Conservation (phyloP, 1,284 basidiomycete species). For the Ustilago xerochloae region DNA sequence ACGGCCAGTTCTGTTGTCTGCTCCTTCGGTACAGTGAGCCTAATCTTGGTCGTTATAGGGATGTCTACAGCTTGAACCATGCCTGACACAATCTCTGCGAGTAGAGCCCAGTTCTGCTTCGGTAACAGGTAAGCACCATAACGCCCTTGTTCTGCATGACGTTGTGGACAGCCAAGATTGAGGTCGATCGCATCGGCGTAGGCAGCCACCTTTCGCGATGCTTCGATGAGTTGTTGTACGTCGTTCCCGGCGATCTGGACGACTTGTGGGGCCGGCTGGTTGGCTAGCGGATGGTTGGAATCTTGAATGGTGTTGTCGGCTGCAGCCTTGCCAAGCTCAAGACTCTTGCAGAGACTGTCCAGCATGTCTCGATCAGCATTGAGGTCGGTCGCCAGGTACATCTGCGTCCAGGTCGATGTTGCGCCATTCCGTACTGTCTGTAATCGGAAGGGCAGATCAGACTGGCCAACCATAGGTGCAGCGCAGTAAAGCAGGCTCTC, state of each 20-base stretch:
- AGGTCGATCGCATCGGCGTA: conserved; percentile 74
- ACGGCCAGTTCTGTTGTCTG: conserved; percentile 74
- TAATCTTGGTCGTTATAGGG: conserved; percentile 76
- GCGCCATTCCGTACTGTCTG: conserved; percentile 56
- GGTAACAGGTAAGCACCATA: conserved; percentile 79
- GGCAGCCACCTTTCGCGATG: conserved; percentile 73
- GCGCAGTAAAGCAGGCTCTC: conserved; percentile 44
- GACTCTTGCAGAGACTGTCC: conserved; percentile 34
- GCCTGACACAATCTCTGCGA: conserved; percentile 74
- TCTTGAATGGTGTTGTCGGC: conserved; percentile 14
- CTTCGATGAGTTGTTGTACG: conserved; percentile 73
- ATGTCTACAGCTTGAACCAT: conserved; percentile 67
- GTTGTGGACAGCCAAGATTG: conserved; percentile 78
- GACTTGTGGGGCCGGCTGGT: conserved; percentile 71
- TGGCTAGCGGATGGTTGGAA: background rate
- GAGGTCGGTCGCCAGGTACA: conserved; percentile 48
- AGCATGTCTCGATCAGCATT: conserved; percentile 25
- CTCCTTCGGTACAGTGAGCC: conserved; percentile 70
- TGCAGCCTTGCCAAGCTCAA: conserved; percentile 39
- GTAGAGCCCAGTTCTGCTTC: conserved; percentile 76
- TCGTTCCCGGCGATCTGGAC: conserved; percentile 80
- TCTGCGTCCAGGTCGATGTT: conserved; percentile 61
- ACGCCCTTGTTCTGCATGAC: conserved; percentile 75
- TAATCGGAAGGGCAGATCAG: conserved; percentile 59
- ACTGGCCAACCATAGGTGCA: conserved; percentile 63